Base-by-base conservation (phyloP, 1,284 basidiomycete genomes). In the Macrocystidia cucumis region DNA sequence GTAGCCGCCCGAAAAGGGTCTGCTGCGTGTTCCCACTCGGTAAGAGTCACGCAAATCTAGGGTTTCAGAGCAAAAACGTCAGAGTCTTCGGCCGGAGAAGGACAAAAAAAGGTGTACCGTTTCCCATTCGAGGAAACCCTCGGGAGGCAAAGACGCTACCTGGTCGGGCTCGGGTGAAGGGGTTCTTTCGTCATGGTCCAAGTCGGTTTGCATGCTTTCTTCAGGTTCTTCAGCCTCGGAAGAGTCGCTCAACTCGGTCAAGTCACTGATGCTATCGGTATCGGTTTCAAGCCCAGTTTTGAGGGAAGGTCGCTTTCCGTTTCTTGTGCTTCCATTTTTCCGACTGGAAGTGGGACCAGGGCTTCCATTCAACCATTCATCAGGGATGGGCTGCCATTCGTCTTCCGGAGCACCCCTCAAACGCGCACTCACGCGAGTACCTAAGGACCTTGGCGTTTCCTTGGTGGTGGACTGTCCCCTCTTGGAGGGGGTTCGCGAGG, bases 61-160 rank as follows among this genome's bases (percentile, higher is more conserved):
- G n/a, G n/a, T n/a, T n/a, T n/a, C n/a, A n/a, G n/a, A n/a, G n/a
- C n/a, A n/a, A 27, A n/a, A n/a, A n/a, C n/a, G n/a, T n/a, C n/a
- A n/a, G n/a, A n/a, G n/a, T n/a, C n/a, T n/a, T n/a, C n/a, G 9
- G 16, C 9, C 18, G 9, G 22, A 17, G 17, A 27, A 32, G 12
- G 9, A 19, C 11, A 40, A 22, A 24, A 30, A 37, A 5, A 37
- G 27, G 67, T 78, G 44, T 40, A 88, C 86, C 47, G 82, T 82
- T 60, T 91, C 85, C 88, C 88, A 90, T 53, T 87, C 84, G 37
- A 88, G 59, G 48, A 89, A 83, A 42, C 71, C 70, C 3, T 61
- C 62, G 2, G 69, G 71, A 22, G 47, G 22, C 23, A 41, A 13
- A 20, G 35, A 31, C 61, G 65, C 48, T 18, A 42, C 44, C 22